These are phyloP conservation scores for Antrodiella citrinella DNA, from an alignment of 768 basidiomycete species.

Conservation along the genomic window DNA sequence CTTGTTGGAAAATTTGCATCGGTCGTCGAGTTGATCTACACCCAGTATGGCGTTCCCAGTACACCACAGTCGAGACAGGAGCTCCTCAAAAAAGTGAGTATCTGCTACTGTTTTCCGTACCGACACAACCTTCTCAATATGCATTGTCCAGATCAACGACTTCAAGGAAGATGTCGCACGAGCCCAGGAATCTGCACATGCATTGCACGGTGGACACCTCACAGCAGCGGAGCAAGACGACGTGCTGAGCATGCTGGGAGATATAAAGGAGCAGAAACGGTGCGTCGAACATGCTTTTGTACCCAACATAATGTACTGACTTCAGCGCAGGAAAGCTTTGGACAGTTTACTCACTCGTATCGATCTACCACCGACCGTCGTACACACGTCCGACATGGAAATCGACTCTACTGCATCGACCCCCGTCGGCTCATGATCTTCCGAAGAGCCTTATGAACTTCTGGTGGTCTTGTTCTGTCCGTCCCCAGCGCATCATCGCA, in stretches of 20 bases:
- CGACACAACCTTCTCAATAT: no score
- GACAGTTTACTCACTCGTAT: background rate
- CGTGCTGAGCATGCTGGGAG: conserved; percentile 1
- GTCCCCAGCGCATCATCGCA: background rate
- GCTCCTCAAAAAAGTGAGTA: background rate
- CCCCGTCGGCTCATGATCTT: background rate
- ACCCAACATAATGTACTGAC: no score
- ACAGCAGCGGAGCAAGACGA: conserved; percentile 6
- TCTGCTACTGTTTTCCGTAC: no score
- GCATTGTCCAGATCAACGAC: conserved; percentile 13
- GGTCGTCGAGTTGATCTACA: background rate
- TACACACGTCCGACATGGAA: background rate
- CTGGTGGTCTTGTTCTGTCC: background rate
- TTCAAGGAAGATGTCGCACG: conserved; percentile 2
- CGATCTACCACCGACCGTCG: background rate
- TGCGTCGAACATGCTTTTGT: no score
- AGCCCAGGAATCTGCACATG: conserved; percentile 1
- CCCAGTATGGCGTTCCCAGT: background rate
- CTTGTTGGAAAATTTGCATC: background rate
- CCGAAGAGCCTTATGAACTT: no score
- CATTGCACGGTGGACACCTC: conserved; percentile 4
- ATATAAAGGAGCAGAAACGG: conserved; percentile 3
- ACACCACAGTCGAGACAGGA: background rate
- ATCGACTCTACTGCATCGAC: conserved; percentile 9
- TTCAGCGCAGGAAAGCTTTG: background rate